Conservation (phyloP, 2,329 filamentous ascomycete species). For the Ophiostoma piceae region DNA sequence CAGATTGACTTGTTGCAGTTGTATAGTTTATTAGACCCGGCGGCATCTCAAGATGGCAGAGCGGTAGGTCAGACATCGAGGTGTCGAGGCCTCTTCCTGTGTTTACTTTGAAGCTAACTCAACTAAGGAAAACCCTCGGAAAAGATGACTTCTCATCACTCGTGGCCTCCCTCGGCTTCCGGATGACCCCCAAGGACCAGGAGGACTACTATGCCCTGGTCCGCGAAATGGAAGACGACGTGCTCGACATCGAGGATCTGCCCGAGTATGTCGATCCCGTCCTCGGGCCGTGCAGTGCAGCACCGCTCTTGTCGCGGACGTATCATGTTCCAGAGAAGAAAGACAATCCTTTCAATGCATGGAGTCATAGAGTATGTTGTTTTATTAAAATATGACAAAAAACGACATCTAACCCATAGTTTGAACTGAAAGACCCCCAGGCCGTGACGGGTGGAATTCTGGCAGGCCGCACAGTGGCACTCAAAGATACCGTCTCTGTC, state of each 20-base stretch:
- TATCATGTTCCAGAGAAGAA: constrained; percentile 28
- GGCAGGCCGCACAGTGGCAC: constrained; percentile 65
- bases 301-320: constrained; percentile 22
- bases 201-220: constrained; percentile 32
- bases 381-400: background rate
- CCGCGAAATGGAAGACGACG: constrained; percentile 31
- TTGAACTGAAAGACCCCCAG: constrained; percentile 28
- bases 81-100: background rate
- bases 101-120: background rate
- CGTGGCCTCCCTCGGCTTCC: constrained; percentile 23
- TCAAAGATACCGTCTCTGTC: constrained; percentile 72
- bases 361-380: constrained; percentile 31
- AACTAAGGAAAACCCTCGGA: constrained; percentile 16
- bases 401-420: constrained; percentile 18
- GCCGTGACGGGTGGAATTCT: constrained; percentile 44
- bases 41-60: constrained; percentile 9
- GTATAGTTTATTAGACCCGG: background rate
- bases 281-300: constrained; percentile 26
- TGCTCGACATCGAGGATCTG: constrained; percentile 29
- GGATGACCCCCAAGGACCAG: constrained; percentile 29
- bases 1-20: no score
- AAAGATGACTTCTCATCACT: constrained; percentile 25
- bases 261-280: constrained; percentile 31
- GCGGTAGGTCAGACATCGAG: background rate
- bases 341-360: constrained; percentile 35